Percentiles rank a stretch among this genome's conserved stretches.
Conservation (phyloP, 202 grass and related monocot species). For the Schoenoplectus triqueter region DNA sequence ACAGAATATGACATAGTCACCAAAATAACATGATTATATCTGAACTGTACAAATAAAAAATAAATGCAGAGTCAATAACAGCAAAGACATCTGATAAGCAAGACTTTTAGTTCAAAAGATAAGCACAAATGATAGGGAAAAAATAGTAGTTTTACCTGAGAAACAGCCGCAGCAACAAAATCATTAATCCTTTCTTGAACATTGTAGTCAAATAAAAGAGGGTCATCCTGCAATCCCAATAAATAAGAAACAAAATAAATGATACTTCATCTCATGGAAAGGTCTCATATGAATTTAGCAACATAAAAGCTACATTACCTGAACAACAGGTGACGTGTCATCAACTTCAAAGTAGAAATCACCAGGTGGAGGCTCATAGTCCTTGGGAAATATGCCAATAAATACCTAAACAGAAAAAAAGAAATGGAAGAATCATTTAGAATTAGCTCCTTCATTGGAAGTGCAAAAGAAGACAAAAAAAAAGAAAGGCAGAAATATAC, state of each 20-base stretch:
- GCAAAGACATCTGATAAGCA: neutral
- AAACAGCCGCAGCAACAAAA: constrained; percentile 53
- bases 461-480: constrained; percentile 6
- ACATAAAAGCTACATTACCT: constrained; percentile 34
- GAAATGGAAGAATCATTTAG: neutral
- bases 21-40: neutral
- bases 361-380: constrained; percentile 60
- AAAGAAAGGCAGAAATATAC: constrained; percentile 30
- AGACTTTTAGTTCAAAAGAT: neutral
- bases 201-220: constrained; percentile 57
- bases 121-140: neutral
- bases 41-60: neutral
- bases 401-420: constrained; percentile 46
- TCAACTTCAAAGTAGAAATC: constrained; percentile 62
- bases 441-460: neutral
- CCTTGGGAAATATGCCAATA: constrained; percentile 56
- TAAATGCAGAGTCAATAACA: constrained; percentile 13
- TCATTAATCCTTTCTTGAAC: constrained; percentile 56
- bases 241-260: constrained; percentile 27
- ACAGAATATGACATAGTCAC: neutral
- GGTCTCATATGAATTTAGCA: constrained; percentile 12
- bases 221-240: constrained; percentile 49
- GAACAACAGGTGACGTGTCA: constrained; percentile 50
- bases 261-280: constrained; percentile 5
- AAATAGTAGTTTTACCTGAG: constrained; percentile 39